phyloP scores from a whole-genome alignment of 179 eudicot species.

The Monotropa hypopitys region DNA sequence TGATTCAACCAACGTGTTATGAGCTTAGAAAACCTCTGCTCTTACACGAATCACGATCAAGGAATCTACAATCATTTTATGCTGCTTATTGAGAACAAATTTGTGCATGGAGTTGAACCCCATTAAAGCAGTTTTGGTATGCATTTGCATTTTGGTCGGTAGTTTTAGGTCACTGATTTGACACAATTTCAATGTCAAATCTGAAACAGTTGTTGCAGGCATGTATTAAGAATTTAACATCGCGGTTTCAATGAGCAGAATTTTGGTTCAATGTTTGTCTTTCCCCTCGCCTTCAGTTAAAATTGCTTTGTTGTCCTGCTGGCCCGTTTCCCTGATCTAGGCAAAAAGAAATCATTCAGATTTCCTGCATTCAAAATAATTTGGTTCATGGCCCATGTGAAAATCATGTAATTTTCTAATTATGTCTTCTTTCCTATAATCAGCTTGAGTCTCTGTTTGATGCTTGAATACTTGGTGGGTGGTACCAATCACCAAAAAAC shows the following conservation, averaged over 20 bases:
- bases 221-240: background rate
- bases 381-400: background rate
- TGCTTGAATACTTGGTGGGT: background rate
- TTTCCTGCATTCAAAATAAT: background rate
- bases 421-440: background rate
- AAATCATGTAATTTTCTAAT: background rate
- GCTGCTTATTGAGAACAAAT: background rate
- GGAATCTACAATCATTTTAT: background rate
- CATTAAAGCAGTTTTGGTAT: background rate
- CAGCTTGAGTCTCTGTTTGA: background rate
- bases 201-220: background rate
- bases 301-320: background rate
- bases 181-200: background rate
- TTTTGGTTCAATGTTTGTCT: background rate
- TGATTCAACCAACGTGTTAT: background rate
- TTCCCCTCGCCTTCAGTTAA: background rate
- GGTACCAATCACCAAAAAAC: background rate
- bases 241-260: background rate
- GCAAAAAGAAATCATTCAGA: background rate
- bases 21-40: background rate
- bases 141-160: background rate
- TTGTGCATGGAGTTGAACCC: background rate
- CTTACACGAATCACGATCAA: background rate
- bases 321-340: background rate
- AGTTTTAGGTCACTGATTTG: background rate